Evolutionary conservation across 2,329 filamentous ascomycete genomes (phyloP).

Genomic region (Penicillium sp.): DNA sequence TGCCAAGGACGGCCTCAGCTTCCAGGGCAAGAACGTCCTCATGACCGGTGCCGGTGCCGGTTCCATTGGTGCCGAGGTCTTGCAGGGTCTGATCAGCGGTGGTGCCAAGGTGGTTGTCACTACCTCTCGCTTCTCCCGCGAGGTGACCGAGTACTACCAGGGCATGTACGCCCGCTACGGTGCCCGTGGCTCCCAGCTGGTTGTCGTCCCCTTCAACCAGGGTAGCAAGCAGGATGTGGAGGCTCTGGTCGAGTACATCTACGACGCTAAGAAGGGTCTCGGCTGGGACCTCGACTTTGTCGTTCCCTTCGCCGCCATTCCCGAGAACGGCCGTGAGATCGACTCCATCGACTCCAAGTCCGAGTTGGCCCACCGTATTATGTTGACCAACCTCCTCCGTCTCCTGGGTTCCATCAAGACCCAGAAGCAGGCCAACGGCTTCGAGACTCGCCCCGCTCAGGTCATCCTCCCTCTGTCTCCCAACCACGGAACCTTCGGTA

Average conservation of each 20-base stretch:
- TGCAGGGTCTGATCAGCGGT: conserved; percentile 93
- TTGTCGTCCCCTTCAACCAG: conserved; percentile 98
- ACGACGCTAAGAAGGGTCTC: conserved; percentile 91
- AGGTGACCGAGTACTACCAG: conserved; percentile 99
- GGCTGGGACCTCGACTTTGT: conserved; percentile 98
- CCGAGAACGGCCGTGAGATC: conserved; percentile 96
- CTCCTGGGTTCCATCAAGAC: conserved; percentile 87
- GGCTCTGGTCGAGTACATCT: conserved; percentile 92
- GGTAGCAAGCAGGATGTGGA: conserved; percentile 98
- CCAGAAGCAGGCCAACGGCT: conserved; percentile 83
- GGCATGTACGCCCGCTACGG: conserved; percentile 96
- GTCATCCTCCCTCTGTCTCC: conserved; percentile 94
- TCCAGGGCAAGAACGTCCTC: conserved; percentile 90
- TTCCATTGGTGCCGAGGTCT: conserved; percentile 94
- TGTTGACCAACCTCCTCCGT: conserved; percentile 95
- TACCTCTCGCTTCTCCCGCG: conserved; percentile 91
- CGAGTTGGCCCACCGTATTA: conserved; percentile 96
- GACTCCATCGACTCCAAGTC: conserved; percentile 96
- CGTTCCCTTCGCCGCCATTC: conserved; percentile 94
- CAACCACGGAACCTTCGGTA: conserved; percentile 98
- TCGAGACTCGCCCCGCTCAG: conserved; percentile 93
- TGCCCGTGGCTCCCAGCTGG: conserved; percentile 89
- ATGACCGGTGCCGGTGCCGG: conserved; percentile 99
- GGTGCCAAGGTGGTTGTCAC: conserved; percentile 97
- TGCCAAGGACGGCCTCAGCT: conserved; percentile 83